Evolutionary conservation across 2,329 filamentous ascomycete species (phyloP).

Genomic region (Phialemonium atrogriseum): DNA sequence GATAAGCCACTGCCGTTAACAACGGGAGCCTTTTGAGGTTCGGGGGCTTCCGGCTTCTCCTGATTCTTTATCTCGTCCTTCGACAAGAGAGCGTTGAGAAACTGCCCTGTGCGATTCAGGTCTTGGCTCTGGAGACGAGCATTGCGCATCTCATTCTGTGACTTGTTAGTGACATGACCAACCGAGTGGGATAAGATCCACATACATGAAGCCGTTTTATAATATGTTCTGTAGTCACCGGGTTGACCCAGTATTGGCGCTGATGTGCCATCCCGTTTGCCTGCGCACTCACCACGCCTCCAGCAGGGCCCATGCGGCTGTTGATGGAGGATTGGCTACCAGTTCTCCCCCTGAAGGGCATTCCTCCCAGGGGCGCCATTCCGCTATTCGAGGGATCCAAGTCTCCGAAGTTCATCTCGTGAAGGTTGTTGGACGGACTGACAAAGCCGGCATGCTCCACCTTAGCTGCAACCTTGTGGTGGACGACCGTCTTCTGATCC

Average conservation of each 20-base stretch:
- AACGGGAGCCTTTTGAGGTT: conserved; percentile 38
- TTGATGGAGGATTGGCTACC: conserved; percentile 61
- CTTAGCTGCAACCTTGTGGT: conserved; percentile 95
- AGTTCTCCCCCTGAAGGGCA: conserved; percentile 62
- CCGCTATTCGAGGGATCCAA: conserved; percentile 72
- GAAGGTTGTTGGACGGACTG: conserved; percentile 62
- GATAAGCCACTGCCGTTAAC: conserved; percentile 43
- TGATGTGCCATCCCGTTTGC: conserved; percentile 59
- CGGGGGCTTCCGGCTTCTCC: conserved; percentile 40
- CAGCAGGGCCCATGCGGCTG: conserved; percentile 50
- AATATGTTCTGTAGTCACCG: conserved; percentile 89
- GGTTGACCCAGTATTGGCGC: conserved; percentile 77
- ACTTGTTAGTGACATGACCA: conserved; percentile 15
- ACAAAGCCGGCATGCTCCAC: conserved; percentile 91
- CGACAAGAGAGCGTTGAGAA: conserved; percentile 67
- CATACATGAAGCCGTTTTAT: conserved; percentile 78
- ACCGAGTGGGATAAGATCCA: conserved; percentile 14
- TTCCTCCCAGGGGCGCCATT: conserved; percentile 59
- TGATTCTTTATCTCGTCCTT: conserved; percentile 58
- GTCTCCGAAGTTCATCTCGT: conserved; percentile 89
- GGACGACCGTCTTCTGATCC: conserved; percentile 95
- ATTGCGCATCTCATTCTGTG: conserved; percentile 78
- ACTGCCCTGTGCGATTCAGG: conserved; percentile 72
- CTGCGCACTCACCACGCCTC: conserved; percentile 38
- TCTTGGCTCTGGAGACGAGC: conserved; percentile 85